These are phyloP conservation scores for Arthrobotrys iridis DNA, from an alignment of 2,329 filamentous ascomycete species.

Conservation along the genomic window DNA sequence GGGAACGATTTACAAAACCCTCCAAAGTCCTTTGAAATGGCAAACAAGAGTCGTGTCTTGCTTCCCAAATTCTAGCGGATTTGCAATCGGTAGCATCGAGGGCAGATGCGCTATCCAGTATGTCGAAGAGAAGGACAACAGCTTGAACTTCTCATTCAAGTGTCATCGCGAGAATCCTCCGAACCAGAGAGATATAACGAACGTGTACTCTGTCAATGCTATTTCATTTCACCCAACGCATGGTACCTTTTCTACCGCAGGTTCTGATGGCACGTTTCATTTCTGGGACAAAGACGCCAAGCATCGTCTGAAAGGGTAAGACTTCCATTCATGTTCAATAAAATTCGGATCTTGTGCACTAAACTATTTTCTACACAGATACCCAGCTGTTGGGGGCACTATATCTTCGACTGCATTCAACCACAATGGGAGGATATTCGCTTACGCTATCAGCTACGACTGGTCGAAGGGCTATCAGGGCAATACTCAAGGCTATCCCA, in stretches of 20 bases:
- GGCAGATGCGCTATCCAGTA: slow-evolving; percentile 98
- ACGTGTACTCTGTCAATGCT: slow-evolving; percentile 94
- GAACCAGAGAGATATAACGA: slow-evolving; percentile 74
- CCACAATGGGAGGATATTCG: slow-evolving; percentile 81
- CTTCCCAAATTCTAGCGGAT: slow-evolving; percentile 90
- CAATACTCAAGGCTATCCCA: slow-evolving; percentile 78
- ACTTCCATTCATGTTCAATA: not conserved
- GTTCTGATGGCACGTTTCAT: slow-evolving; percentile 94
- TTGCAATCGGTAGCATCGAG: slow-evolving; percentile 95
- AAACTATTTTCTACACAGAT: slow-evolving; percentile 62
- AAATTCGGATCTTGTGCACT: too few relatives aligned
- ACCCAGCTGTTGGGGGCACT: slow-evolving; percentile 81
- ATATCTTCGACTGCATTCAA: slow-evolving; percentile 95
- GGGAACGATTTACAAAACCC: slow-evolving; percentile 90
- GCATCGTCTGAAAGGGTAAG: slow-evolving; percentile 79
- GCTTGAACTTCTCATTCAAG: slow-evolving; percentile 95
- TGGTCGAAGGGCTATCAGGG: slow-evolving; percentile 95
- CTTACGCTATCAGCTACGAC: slow-evolving; percentile 92
- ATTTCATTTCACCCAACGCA: slow-evolving; percentile 97
- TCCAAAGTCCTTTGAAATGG: slow-evolving; percentile 97
- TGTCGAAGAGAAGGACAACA: slow-evolving; percentile 91
- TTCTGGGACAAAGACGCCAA: slow-evolving; percentile 96
- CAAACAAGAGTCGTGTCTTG: slow-evolving; percentile 95
- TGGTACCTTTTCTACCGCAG: slow-evolving; percentile 97
- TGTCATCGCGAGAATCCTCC: slow-evolving; percentile 87